Percentiles rank a stretch among this genome's conserved stretches.
Conservation (phyloP, 768 basidiomycete genomes). For the Hydnomerulius pinastri region DNA sequence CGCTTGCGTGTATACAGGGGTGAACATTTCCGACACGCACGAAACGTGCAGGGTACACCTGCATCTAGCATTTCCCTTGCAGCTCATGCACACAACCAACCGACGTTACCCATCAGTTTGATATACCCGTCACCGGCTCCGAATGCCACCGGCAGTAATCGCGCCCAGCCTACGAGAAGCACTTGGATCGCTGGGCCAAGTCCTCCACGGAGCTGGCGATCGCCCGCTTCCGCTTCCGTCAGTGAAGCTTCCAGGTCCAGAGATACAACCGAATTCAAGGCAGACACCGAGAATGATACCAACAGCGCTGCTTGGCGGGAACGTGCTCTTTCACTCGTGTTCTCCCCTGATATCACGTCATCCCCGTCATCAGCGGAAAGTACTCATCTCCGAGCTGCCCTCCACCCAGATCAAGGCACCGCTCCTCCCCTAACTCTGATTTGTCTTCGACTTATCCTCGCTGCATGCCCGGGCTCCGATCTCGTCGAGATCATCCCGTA, state of each 20-base stretch:
- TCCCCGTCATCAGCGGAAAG: neutral
- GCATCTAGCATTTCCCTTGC: conserved; percentile 18
- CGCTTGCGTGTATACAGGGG: conserved; percentile 43
- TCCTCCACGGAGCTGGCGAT: conserved; percentile 62
- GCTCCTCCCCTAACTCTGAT: conserved; percentile 56
- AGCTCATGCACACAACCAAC: conserved; percentile 37
- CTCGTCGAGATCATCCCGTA: conserved; percentile 50
- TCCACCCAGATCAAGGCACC: conserved; percentile 16
- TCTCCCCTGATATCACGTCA: conserved; percentile 24
- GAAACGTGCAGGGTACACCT: conserved; percentile 46
- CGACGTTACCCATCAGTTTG: conserved; percentile 47
- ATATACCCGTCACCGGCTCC: conserved; percentile 29
- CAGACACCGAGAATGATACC: conserved; percentile 11
- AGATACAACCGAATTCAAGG: conserved; percentile 24
- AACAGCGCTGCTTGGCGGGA: conserved; percentile 48
- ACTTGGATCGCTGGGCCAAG: conserved; percentile 46
- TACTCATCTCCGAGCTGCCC: conserved; percentile 1
- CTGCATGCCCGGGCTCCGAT: conserved; percentile 40
- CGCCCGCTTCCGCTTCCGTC: conserved; percentile 17
- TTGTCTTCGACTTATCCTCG: conserved; percentile 55
- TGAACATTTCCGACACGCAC: conserved; percentile 68
- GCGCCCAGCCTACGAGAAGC: neutral
- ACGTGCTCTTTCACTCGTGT: conserved; percentile 55
- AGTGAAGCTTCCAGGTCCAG: neutral
- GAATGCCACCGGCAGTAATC: no score